Evolutionary conservation across 306 rosid species (phyloP), one percentile per base, ranked within the genome.

Genomic region (Dalbergia cochinchinensis): DNA sequence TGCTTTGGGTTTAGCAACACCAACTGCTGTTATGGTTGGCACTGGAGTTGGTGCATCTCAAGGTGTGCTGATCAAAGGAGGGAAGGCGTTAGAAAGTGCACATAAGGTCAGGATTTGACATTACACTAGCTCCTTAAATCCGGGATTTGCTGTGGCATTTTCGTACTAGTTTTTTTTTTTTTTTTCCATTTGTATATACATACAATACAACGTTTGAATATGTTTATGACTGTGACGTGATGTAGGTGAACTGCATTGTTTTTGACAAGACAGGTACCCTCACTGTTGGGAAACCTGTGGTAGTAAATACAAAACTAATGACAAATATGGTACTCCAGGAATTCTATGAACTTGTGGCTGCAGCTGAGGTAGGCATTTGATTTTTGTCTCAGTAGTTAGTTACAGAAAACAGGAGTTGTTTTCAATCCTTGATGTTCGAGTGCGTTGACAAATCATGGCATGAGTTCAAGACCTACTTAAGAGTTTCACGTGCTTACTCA

Each of bases 181-280:
- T 5, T 14, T 3, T 12, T 65, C 8, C 16, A 48, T 15, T 66
- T 14, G 5, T 66, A 41, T 41, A 10, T 41, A 41, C 11, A 74
- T 15, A 22, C 7, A 15, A 44, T 7, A 26, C 62, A 76, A 50
- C 12, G n/a, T 47, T 41, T 47, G 34, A 61, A 75, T 62, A 4
- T 62, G 48, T 31, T 44, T 31, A 33, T 75, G 70, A 16, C 39
- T 45, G 47, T 62, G 18, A 31, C 31, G 47, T 62, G 12, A 31
- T 84, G 81, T 63, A 90, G 97, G 95, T 89, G 76, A 82, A 78
- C 68, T 90, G 94, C 90, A 83, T 92, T 62, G 94, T 90, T 60
- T 92, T 92, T 42, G 96, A 92, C 78, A 92, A 92, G 89, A 92
- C 97, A 3, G 96, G 96, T 54, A 92, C 97, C 26, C 94, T 92